Percentiles rank a stretch among this genome's conserved stretches.
phyloP scores from a whole-genome alignment of 2,329 filamentous ascomycete species.

The Botryotinia globosa region DNA sequence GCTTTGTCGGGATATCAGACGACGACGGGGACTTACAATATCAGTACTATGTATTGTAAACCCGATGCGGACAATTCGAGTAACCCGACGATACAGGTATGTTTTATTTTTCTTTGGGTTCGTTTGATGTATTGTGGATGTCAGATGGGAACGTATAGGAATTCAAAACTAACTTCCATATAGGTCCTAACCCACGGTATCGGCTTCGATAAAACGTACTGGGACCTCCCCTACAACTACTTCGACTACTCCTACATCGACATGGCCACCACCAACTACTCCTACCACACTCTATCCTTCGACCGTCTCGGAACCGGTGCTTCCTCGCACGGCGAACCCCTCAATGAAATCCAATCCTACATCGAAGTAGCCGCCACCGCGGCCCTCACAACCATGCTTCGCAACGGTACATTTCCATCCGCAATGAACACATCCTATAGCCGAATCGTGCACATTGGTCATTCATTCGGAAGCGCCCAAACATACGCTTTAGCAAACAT shows the following conservation, averaged over 20 bases:
- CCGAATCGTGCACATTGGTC: not conserved
- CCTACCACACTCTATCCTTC: slow-evolving; percentile 25
- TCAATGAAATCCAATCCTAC: slow-evolving; percentile 23
- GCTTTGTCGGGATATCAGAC: slow-evolving; percentile 49
- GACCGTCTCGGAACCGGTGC: slow-evolving; percentile 25
- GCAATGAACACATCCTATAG: not conserved
- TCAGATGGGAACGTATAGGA: not conserved
- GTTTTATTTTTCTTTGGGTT: fast-evolving
- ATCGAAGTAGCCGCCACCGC: slow-evolving; percentile 20
- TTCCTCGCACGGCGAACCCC: slow-evolving; percentile 22
- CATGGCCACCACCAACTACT: slow-evolving; percentile 7
- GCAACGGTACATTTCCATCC: not conserved
- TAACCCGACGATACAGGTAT: not conserved
- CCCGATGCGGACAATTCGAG: not conserved
- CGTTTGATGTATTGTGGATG: not conserved
- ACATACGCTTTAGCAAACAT: not conserved
- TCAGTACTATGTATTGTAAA: slow-evolving; percentile 45
- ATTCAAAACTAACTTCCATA: not conserved
- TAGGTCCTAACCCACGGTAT: slow-evolving; percentile 25
- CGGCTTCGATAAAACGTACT: slow-evolving; percentile 25
- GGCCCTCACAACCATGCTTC: slow-evolving; percentile 18
- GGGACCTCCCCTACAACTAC: slow-evolving; percentile 21
- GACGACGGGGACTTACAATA: slow-evolving; percentile 52
- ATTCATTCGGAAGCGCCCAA: not conserved
- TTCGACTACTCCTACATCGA: slow-evolving; percentile 21